Evolutionary conservation across 352 stramenopile species (phyloP).

Genomic region (Pythium folliculosum): DNA sequence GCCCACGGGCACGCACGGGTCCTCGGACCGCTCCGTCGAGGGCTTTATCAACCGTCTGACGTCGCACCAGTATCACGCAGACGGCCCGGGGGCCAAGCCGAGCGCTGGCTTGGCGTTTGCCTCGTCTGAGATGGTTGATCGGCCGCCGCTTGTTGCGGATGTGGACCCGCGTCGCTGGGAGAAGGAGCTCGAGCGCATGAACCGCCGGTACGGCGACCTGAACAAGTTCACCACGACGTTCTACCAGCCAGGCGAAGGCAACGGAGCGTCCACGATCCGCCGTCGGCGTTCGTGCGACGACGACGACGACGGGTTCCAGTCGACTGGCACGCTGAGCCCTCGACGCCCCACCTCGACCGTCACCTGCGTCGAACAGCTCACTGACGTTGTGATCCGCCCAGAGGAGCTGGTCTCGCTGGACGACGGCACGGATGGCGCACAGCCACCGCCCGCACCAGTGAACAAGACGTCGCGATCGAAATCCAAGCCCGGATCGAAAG

Average conservation of each 20-base stretch:
- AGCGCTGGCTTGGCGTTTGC: conserved; percentile 37
- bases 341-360: not conserved
- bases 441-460: conserved; percentile 2
- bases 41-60: conserved; percentile 66
- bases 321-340: not conserved
- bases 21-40: conserved; percentile 54
- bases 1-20: conserved; percentile 9
- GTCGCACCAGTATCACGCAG: conserved; percentile 35
- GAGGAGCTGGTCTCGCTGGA: conserved; percentile 6
- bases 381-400: conserved; percentile 18
- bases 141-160: not conserved
- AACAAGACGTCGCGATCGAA: conserved; percentile 10
- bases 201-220: conserved; percentile 50
- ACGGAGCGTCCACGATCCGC: not conserved
- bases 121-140: conserved; percentile 24
- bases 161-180: conserved; percentile 33
- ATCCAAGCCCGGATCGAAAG: conserved; percentile 5
- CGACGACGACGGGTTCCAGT: not conserved
- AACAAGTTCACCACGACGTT: conserved; percentile 34
- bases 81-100: not conserved
- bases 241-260: conserved; percentile 16
- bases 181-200: conserved; percentile 57
- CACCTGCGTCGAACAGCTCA: conserved; percentile 18
- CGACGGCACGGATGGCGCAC: not conserved
- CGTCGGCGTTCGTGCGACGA: conserved; percentile 11